phyloP scores from a whole-genome alignment of 2,329 filamentous ascomycete species.

The Tolypocladium amazonense region DNA sequence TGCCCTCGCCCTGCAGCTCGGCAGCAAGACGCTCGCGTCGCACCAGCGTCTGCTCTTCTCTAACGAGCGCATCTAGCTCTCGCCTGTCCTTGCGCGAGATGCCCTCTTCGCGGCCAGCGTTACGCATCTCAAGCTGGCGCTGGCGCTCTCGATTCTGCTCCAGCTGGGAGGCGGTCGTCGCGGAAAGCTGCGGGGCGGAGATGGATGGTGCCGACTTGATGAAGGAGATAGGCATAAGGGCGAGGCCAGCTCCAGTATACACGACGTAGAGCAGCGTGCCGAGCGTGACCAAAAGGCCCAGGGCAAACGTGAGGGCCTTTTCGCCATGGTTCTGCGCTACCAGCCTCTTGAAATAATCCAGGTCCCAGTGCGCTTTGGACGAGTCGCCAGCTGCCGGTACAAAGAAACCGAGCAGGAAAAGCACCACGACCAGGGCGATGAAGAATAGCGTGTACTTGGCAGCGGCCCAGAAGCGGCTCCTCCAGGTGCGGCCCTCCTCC shows the following conservation, averaged over 20 bases:
- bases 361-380: slow-evolving; percentile 57
- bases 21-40: slow-evolving; percentile 80
- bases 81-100: slow-evolving; percentile 78
- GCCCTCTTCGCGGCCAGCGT: slow-evolving; percentile 61
- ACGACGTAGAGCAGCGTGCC: slow-evolving; percentile 79
- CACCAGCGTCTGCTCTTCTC: slow-evolving; percentile 86
- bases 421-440: slow-evolving; percentile 63
- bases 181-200: slow-evolving; percentile 68
- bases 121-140: slow-evolving; percentile 79
- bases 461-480: slow-evolving; percentile 67
- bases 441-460: slow-evolving; percentile 87
- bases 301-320: slow-evolving; percentile 78
- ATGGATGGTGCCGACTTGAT: slow-evolving; percentile 87
- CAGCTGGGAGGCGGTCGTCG: slow-evolving; percentile 68
- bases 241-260: slow-evolving; percentile 83
- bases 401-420: slow-evolving; percentile 92
- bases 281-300: slow-evolving; percentile 79
- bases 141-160: slow-evolving; percentile 86
- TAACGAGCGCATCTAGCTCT: slow-evolving; percentile 75
- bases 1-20: slow-evolving; percentile 70
- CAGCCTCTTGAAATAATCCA: slow-evolving; percentile 86
- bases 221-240: slow-evolving; percentile 76
- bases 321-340: slow-evolving; percentile 75
- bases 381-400: slow-evolving; percentile 66
- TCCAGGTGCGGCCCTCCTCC: slow-evolving; percentile 64